These are phyloP conservation scores for Graphiopsis chlorocephala DNA, from an alignment of 2,329 filamentous ascomycete species.

Conservation along the genomic window DNA sequence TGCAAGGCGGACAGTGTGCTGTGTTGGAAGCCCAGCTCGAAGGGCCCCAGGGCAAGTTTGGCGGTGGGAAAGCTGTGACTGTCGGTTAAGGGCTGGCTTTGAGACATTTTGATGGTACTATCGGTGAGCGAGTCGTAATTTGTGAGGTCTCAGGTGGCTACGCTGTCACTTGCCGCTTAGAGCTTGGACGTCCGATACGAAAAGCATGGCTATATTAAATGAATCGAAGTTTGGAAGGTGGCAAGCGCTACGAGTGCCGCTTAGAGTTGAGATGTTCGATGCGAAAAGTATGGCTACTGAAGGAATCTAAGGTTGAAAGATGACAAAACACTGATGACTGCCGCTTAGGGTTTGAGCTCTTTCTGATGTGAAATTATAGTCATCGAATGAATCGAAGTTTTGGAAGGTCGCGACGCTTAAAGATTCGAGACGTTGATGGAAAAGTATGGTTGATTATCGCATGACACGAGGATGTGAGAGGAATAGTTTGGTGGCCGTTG, in stretches of 20 bases:
- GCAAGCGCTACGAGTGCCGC: background rate
- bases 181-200: no score
- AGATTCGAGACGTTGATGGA: background rate
- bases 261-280: background rate
- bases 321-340: background rate
- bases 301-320: background rate
- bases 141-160: no score
- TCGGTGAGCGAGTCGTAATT: no score
- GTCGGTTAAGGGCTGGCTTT: background rate
- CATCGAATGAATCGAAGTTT: background rate
- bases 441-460: background rate
- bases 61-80: slow-evolving; percentile 27
- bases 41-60: slow-evolving; percentile 55
- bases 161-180: no score
- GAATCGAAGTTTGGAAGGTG: no score
- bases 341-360: background rate
- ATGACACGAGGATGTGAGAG: background rate
- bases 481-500: background rate
- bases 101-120: background rate
- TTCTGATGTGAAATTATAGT: background rate
- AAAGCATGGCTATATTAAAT: no score
- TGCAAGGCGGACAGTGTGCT: slow-evolving; percentile 56
- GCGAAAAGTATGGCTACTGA: background rate
- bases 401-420: background rate
- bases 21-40: slow-evolving; percentile 62